Evolutionary conservation across 176 grass and related monocot genomes (phyloP), one percentile per base, ranked within the genome.

Genomic region (Poa annua): DNA sequence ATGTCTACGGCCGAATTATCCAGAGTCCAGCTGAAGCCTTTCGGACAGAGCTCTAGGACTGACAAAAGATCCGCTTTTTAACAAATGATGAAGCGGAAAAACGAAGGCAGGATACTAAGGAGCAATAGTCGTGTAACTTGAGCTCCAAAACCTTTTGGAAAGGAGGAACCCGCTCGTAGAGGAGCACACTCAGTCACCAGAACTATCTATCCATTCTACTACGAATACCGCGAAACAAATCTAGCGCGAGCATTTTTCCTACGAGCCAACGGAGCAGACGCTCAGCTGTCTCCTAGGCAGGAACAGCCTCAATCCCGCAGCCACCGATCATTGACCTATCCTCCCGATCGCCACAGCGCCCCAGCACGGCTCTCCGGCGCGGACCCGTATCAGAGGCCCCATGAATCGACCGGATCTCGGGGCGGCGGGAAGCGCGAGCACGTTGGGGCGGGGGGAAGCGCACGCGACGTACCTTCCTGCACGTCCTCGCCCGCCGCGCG

Each of bases 401-500:
- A 21, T 21, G 33, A 95, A 92, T 88, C 80, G 14, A 65, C 24
- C 74, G 82, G 91, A 93, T 89, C 90, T 96, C 82, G 69, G 47
- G 61, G 54, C 34, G 17, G 61, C 45, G 35, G 51, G 55, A 25
- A 61, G 56, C 35, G 81, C 56, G 39, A 15, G 44, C 22, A 14
- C 24, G 45, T 73, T 49, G 19, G 78, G 13, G 47, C 11, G 44
- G 38, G 38, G 29, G 29, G 29, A 1, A 41, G 36, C 25, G 52
- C 32, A 16, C n/a, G 21, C 38, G 75, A 53, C 62, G 52, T 87
- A 96, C 94, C 94, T 96, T 96, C 94, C 86, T 93, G 94, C 65
- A 96, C 91, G 84, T 96, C 94, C 79, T 96, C 94, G 48, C 94
- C 94, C 39, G 94, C 88, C 71, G 88, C 63, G 64, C 94, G 91